phyloP scores from a whole-genome alignment of 2,329 filamentous ascomycete genomes.

The Parascedosporium putredinis region DNA sequence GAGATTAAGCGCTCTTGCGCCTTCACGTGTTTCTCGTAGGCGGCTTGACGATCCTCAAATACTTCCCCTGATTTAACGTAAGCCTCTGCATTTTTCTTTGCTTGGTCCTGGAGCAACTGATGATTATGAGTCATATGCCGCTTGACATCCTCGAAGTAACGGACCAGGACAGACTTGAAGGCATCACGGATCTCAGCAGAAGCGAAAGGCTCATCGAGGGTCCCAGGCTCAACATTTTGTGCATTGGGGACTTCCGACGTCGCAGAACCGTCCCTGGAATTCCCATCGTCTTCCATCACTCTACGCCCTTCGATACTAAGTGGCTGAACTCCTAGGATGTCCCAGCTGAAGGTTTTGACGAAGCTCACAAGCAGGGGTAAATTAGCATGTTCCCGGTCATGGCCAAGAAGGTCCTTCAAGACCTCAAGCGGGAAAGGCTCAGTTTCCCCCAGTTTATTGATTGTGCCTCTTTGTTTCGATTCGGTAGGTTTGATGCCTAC shows the following conservation, averaged over 20 bases:
- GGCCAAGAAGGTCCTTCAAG: constrained; percentile 88
- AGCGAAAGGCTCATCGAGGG: constrained; percentile 64
- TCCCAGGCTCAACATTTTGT: constrained; percentile 19
- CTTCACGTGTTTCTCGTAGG: constrained; percentile 90
- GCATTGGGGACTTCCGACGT: constrained; percentile 14
- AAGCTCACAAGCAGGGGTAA: constrained; percentile 87
- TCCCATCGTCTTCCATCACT: constrained; percentile 70
- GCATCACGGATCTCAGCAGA: constrained; percentile 69
- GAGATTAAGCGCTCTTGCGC: constrained; percentile 80
- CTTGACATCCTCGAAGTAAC: constrained; percentile 91
- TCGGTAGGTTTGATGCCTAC: constrained; percentile 52
- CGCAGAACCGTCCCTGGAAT: constrained; percentile 32
- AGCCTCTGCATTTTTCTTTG: constrained; percentile 89
- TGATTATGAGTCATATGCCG: constrained; percentile 82
- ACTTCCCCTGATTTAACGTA: constrained; percentile 98
- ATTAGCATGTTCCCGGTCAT: constrained; percentile 88
- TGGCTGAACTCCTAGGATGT: constrained; percentile 73
- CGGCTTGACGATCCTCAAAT: constrained; percentile 92
- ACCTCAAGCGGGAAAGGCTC: constrained; percentile 96
- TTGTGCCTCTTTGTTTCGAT: constrained; percentile 42
- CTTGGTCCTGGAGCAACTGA: constrained; percentile 75
- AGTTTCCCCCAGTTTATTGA: constrained; percentile 54
- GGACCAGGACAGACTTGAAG: constrained; percentile 74
- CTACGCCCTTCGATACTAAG: constrained; percentile 69
- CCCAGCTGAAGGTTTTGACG: constrained; percentile 93